phyloP scores from a whole-genome alignment of 305 asterid species.

The Rubia tinctorum region DNA sequence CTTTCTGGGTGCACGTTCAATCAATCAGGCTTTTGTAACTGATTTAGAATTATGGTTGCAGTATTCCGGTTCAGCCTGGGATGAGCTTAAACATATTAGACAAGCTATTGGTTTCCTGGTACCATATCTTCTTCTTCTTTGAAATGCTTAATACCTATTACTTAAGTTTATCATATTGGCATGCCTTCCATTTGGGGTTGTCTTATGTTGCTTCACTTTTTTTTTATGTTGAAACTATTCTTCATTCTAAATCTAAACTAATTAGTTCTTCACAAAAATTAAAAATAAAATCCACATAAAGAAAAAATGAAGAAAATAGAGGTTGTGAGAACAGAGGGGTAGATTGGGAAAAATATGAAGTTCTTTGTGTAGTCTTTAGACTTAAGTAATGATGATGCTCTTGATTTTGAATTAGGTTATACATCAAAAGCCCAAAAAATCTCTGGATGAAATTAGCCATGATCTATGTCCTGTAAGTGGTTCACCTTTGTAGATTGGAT shows the following conservation, averaged over 20 bases:
- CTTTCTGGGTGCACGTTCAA: constrained; percentile 14
- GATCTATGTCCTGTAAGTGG: constrained; percentile 56
- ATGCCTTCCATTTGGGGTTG: neutral
- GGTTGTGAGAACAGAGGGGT: neutral
- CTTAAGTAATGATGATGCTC: constrained; percentile 3
- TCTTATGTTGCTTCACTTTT: neutral
- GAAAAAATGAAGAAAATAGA: neutral
- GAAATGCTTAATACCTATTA: neutral
- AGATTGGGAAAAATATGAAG: neutral
- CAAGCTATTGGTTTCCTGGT: constrained; percentile 70
- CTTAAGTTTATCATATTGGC: neutral
- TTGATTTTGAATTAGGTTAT: constrained; percentile 46
- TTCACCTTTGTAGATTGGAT: no score
- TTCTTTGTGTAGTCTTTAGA: neutral
- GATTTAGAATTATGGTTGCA: constrained; percentile 29
- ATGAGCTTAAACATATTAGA: constrained; percentile 57
- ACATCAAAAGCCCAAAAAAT: constrained; percentile 58
- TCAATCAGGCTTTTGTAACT: constrained; percentile 18
- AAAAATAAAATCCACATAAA: neutral
- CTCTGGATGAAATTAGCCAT: constrained; percentile 51
- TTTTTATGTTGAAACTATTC: neutral
- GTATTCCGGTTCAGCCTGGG: constrained; percentile 77
- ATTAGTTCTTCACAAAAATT: neutral
- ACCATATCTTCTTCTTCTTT: constrained; percentile 20
- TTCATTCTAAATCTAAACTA: constrained; percentile 6